These are phyloP conservation scores for Trypanosomatidae sp. DNA, from an alignment of 208 protist species.

Conservation along the genomic window DNA sequence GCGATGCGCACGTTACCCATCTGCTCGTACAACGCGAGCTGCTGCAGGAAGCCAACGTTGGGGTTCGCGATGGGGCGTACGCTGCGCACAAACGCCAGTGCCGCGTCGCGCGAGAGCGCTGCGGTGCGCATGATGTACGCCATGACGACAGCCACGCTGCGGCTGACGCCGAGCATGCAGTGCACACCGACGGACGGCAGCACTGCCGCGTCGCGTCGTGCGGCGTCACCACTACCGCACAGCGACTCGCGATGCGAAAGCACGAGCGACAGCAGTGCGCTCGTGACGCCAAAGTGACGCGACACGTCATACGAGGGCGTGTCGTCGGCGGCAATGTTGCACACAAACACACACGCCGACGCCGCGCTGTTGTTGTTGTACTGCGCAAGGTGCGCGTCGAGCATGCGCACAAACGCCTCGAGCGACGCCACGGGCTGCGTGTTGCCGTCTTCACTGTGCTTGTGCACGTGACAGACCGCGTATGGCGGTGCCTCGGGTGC, in stretches of 20 bases:
- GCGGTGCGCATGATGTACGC: constrained; percentile 81
- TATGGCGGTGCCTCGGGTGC: constrained; percentile 24
- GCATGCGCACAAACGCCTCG: constrained; percentile 20
- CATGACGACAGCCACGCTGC: constrained; percentile 61
- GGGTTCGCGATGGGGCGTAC: constrained; percentile 45
- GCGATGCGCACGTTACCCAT: no score
- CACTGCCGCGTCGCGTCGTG: not conserved
- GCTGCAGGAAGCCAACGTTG: constrained; percentile 61
- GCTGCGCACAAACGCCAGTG: constrained; percentile 38
- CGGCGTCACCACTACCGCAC: not conserved
- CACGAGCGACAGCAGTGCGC: constrained; percentile 50
- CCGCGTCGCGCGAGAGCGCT: constrained; percentile 23
- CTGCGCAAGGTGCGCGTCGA: constrained; percentile 24
- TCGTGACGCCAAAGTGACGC: constrained; percentile 41
- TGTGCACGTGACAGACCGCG: constrained; percentile 24
- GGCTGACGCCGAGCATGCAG: constrained; percentile 81
- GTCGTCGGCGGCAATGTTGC: constrained; percentile 51
- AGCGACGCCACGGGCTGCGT: constrained; percentile 20
- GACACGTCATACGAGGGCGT: constrained; percentile 58
- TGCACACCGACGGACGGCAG: constrained; percentile 44
- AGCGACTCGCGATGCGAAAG: constrained; percentile 11
- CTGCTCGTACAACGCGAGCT: constrained; percentile 53
- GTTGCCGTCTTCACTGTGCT: not conserved
- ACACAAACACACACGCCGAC: constrained; percentile 44
- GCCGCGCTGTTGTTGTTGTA: constrained; percentile 3